Evolutionary conservation across 2,329 filamentous ascomycete species (phyloP).

Genomic region (Aureobasidium vineae): DNA sequence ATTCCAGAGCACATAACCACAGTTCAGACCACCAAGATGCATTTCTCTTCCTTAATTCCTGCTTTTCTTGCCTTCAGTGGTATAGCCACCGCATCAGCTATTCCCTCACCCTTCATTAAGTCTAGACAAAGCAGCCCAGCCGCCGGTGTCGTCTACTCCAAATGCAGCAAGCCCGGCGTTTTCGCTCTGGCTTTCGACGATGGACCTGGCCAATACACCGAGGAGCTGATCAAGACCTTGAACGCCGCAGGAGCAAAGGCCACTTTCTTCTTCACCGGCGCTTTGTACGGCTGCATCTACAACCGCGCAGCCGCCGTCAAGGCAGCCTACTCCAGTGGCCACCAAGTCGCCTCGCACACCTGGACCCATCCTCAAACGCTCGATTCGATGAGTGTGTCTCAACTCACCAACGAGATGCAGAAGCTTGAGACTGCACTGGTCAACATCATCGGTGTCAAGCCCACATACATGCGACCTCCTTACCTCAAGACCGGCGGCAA

Average conservation of each 20-base stretch:
- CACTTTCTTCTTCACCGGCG: conserved; percentile 85
- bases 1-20: background rate
- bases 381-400: background rate
- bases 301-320: conserved; percentile 11
- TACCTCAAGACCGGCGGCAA: conserved; percentile 24
- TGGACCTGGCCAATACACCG: conserved; percentile 70
- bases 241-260: conserved; percentile 64
- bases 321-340: conserved; percentile 15
- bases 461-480: conserved; percentile 26
- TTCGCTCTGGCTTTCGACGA: conserved; percentile 89
- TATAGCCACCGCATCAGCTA: background rate
- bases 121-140: conserved; percentile 12
- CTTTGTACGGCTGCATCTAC: conserved; percentile 23
- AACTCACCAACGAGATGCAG: conserved; percentile 16
- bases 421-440: conserved; percentile 18
- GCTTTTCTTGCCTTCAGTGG: background rate
- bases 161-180: conserved; percentile 40
- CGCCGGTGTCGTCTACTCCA: conserved; percentile 12
- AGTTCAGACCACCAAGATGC: background rate
- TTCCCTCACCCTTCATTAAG: background rate
- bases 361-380: conserved; percentile 18
- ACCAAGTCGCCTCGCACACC: conserved; percentile 24
- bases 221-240: conserved; percentile 66
- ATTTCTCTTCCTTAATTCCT: background rate
- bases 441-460: conserved; percentile 23